Evolutionary conservation across 116 monocot species (phyloP).

Genomic region (Zostera marina): DNA sequence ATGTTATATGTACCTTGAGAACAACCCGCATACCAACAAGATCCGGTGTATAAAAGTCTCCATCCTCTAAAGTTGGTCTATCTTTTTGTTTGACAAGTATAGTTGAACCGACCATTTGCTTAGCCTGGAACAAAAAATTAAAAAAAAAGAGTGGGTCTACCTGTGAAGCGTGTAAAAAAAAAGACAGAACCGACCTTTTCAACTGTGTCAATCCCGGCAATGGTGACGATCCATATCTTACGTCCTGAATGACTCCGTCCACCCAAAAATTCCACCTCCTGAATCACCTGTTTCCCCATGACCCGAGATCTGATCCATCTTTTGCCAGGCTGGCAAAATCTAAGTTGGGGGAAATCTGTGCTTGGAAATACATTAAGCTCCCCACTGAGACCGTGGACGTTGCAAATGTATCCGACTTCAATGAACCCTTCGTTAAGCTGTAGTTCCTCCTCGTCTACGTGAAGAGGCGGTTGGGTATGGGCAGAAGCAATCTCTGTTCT

Average conservation of each 20-base stretch:
- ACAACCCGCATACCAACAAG: constrained; percentile 84
- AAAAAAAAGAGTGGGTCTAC: neutral
- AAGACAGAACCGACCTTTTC: constrained; percentile 32
- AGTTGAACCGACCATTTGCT: constrained; percentile 65
- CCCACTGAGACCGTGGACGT: constrained; percentile 64
- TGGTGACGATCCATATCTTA: constrained; percentile 73
- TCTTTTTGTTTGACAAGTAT: constrained; percentile 50
- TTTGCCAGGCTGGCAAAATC: constrained; percentile 71
- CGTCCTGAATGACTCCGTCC: constrained; percentile 63
- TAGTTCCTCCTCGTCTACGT: constrained; percentile 1
- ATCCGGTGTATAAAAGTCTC: constrained; percentile 71
- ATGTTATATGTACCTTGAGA: constrained; percentile 40
- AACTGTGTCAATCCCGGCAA: constrained; percentile 46
- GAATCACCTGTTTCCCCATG: constrained; percentile 35
- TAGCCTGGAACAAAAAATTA: constrained; percentile 28
- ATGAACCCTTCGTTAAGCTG: constrained; percentile 19
- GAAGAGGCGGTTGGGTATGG: neutral
- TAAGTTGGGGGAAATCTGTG: constrained; percentile 77
- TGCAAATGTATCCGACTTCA: constrained; percentile 55
- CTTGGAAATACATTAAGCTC: constrained; percentile 54
- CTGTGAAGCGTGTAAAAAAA: neutral
- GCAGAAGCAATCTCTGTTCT: neutral
- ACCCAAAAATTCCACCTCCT: constrained; percentile 38
- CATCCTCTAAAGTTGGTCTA: constrained; percentile 74
- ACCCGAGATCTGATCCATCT: constrained; percentile 66